These are phyloP conservation scores for Curvularia verruculosa DNA, from an alignment of 2,329 filamentous ascomycete genomes.

Conservation along the genomic window DNA sequence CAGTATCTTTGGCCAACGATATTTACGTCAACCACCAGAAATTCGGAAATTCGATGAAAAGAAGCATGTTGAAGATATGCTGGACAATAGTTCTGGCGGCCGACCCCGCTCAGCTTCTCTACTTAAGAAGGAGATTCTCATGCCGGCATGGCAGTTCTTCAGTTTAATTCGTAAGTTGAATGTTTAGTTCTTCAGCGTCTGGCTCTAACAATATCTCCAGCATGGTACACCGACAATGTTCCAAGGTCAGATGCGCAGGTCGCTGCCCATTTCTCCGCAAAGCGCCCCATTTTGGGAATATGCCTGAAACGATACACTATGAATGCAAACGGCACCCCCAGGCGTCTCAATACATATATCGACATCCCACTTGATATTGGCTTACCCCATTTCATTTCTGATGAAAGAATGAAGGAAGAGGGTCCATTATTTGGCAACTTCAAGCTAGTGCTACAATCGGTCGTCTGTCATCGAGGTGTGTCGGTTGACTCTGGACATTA, in stretches of 20 bases:
- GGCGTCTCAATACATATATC: slow-evolving; percentile 79
- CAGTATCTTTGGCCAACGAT: slow-evolving; percentile 58
- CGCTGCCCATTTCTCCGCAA: slow-evolving; percentile 82
- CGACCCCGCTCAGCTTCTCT: slow-evolving; percentile 50
- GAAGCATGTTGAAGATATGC: slow-evolving; percentile 51
- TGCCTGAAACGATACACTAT: slow-evolving; percentile 90
- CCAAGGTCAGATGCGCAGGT: slow-evolving; percentile 76
- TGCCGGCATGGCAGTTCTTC: slow-evolving; percentile 98
- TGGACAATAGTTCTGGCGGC: slow-evolving; percentile 40
- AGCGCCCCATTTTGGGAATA: slow-evolving; percentile 85
- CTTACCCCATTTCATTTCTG: slow-evolving; percentile 87
- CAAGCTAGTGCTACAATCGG: slow-evolving; percentile 87
- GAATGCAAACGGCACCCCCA: slow-evolving; percentile 69
- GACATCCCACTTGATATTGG: slow-evolving; percentile 88
- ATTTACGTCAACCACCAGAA: slow-evolving; percentile 51
- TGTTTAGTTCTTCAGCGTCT: neutral
- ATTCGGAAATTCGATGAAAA: slow-evolving; percentile 60
- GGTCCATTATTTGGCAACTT: slow-evolving; percentile 82
- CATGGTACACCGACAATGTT: slow-evolving; percentile 80
- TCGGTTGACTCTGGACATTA: slow-evolving; percentile 92
- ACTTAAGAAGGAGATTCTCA: slow-evolving; percentile 79
- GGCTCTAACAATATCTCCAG: slow-evolving; percentile 53
- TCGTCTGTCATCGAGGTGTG: slow-evolving; percentile 88
- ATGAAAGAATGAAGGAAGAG: slow-evolving; percentile 71
- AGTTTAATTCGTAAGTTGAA: slow-evolving; percentile 77